Conservation (phyloP, 495 filamentous ascomycete species). For the Durotheca rogersii region DNA sequence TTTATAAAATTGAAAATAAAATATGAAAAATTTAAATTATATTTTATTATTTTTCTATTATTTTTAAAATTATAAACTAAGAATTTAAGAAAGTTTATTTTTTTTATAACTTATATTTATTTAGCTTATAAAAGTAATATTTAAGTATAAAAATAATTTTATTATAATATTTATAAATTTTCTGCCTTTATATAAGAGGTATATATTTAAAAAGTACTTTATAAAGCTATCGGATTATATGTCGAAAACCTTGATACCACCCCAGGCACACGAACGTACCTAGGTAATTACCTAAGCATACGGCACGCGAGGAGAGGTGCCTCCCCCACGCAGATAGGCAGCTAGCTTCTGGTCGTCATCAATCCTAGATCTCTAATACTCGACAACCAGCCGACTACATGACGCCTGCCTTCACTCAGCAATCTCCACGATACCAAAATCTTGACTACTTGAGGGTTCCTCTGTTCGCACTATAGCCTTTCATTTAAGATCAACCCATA, state of each 20-base stretch:
- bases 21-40: neutral
- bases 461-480: slow-evolving; percentile 1
- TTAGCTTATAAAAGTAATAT: neutral
- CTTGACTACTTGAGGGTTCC: neutral
- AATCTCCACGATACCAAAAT: slow-evolving; percentile 1
- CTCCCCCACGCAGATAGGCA: slow-evolving; percentile 31
- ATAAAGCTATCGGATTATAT: too few species aligned
- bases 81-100: too few species aligned
- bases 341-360: slow-evolving; percentile 36
- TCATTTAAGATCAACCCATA: neutral
- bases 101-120: neutral
- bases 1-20: neutral
- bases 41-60: neutral
- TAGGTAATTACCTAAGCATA: slow-evolving; percentile 5
- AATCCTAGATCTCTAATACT: slow-evolving; percentile 8
- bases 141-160: neutral
- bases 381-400: too few species aligned
- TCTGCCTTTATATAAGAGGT: too few species aligned
- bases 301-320: too few species aligned
- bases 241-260: too few species aligned
- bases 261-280: neutral
- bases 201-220: too few species aligned
- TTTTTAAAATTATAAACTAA: neutral
- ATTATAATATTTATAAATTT: neutral
- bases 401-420: too few species aligned